Percentiles rank a stretch among this genome's conserved stretches.
These are phyloP conservation scores for Suillus occidentalis DNA, from an alignment of 768 basidiomycete species.

Conservation along the genomic window DNA sequence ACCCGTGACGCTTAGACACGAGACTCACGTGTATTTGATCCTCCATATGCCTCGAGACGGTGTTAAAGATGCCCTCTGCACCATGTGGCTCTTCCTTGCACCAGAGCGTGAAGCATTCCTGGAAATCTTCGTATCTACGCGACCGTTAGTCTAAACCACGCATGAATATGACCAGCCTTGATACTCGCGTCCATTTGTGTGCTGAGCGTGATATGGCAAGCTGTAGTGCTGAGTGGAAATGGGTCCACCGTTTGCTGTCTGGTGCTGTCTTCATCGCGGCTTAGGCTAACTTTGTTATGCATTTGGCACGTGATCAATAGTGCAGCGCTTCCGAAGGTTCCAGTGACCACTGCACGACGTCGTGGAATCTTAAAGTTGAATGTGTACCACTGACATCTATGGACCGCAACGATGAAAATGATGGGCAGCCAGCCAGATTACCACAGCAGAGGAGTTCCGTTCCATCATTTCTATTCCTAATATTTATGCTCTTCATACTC, in stretches of 20 bases:
- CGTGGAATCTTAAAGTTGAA: neutral
- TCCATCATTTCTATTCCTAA: constrained; percentile 72
- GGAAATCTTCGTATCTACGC: constrained; percentile 49
- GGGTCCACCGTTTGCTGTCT: constrained; percentile 49
- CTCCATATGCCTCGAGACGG: constrained; percentile 72
- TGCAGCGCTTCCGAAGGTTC: neutral
- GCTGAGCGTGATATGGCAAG: constrained; percentile 52
- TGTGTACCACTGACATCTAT: constrained; percentile 17
- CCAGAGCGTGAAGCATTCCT: constrained; percentile 66
- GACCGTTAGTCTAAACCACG: neutral
- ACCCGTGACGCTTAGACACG: neutral
- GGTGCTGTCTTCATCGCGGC: constrained; percentile 17
- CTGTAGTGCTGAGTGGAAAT: constrained; percentile 52
- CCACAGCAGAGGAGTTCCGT: constrained; percentile 58
- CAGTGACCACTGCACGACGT: neutral
- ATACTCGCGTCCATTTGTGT: constrained; percentile 54
- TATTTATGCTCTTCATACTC: constrained; percentile 76
- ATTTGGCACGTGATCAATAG: constrained; percentile 25
- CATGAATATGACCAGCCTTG: neutral
- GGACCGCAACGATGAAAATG: constrained; percentile 30
- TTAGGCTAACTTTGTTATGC: neutral
- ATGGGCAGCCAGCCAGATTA: constrained; percentile 18
- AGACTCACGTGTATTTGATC: constrained; percentile 47
- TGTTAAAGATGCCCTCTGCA: constrained; percentile 59
- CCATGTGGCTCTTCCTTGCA: constrained; percentile 67